Evolutionary conservation across 192 early-diverging fungal species (phyloP), one percentile per base, ranked within the genome.

Genomic region (Umbelopsis vinacea): DNA sequence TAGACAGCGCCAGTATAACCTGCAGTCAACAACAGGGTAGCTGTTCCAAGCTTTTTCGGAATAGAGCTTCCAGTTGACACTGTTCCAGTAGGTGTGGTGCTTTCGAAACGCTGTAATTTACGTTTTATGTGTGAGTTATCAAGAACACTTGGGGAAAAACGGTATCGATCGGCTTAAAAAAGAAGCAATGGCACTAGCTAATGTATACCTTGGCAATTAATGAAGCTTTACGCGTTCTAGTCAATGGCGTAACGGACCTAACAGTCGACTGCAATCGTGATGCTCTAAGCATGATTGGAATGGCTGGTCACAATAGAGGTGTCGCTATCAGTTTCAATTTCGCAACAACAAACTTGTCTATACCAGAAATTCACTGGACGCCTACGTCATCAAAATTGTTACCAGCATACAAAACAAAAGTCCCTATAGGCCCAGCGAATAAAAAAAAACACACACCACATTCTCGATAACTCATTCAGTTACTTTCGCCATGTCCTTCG

Each of bases 1-100:
- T 86, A 86, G 4, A 83, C 80, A 6, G 79, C 81, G n/a, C 85
- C 87, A 52, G 76, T 70, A 73, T 88, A 88, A 21, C 43, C 78
- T 29, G 79, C 70, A 19, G 74, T 80, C 15, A 71, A 55, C 24
- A 77, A 55, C 19, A 85, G 23, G 26, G 78, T 75, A 37, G 70
- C 60, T 17, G 26, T 37, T 7, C 66, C 24, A 8, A 80, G 11
- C 8, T 52, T 67, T 46, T 63, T 70, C 38, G 35, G 45, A 52
- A 79, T 47, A 3, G 77, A 79, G 35, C 67, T 55, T 17, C 50
- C 47, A 15, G 66, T 54, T 38, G 57, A 71, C 14, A 48, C 45
- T 14, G 50, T 55, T 53, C 26, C 50, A 11, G 63, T 47, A 22
- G 52, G 43, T 21, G 46, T 35, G 22, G 50, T 76, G 52, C 70